Base-by-base conservation (phyloP, 805 yeast genomes). In the Myxozyma nipponensis region DNA sequence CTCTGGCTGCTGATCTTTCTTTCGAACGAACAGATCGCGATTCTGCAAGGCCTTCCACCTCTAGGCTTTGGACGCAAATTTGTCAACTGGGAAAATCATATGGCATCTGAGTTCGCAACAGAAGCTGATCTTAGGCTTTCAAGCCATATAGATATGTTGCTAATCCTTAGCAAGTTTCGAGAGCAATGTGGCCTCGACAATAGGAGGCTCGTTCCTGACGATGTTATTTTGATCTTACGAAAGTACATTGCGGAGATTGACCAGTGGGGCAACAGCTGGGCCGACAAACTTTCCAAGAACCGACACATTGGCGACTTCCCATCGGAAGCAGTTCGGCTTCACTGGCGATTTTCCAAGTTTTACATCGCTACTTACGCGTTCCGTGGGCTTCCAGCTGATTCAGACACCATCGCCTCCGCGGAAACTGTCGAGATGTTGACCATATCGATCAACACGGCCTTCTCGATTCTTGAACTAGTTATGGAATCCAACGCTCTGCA, bases 191-290 rank as follows among this genome's bases (percentile, higher is more conserved):
- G 56, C 4, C 42, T 51, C 13, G 56, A 47, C 23, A 47, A 44
- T 2, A 42, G 48, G 13, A 51, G 43, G 42, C 53, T 23, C 24
- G 38, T 51, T 9, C 48, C 52, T 9, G 13, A 25, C 10, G 39
- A 38, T 2, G 23, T 47, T 23, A 39, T 51, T 15, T 49, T 48
- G 2, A 49, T 42, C 25, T 34, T 51, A 21, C 48, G 51, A n/a
- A 49, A 51, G 10, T 51, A 47, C 35, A 42, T 37, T 21, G 23
- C 35, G 36, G 49, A 51, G 22, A 42, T 51, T 15, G 56, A 51
- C 26, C 34, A 47, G 26, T 51, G 56, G 56, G 56, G 49, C 26
- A 51, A 47, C n/a, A 39, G 46, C 18, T 51, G 56, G 56, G 36
- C 56, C 10, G 52, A 49, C 15, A 44, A 42, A 35, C 47, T 51